phyloP scores from a whole-genome alignment of 164 flowering plant species.

The Dillenia turbinata region DNA sequence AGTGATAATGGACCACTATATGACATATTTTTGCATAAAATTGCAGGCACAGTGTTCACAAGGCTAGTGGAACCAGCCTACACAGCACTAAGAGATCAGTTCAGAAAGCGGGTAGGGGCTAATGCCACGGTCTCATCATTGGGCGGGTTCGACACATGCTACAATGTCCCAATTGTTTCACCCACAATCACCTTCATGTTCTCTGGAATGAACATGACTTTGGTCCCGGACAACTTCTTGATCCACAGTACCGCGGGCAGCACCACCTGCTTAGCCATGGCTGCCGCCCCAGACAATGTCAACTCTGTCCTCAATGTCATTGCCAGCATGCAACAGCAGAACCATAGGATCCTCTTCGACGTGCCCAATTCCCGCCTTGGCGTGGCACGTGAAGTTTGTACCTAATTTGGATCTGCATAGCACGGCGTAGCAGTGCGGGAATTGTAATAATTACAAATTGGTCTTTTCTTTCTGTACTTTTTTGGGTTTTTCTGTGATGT shows the following conservation, averaged over 20 bases:
- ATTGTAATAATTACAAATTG: too few species aligned
- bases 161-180: constrained; percentile 35
- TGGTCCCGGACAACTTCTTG: constrained; percentile 59
- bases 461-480: too few species aligned
- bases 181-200: constrained; percentile 66
- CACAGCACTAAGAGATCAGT: constrained; percentile 54
- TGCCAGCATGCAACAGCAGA: constrained; percentile 92
- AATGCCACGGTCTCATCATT: constrained; percentile 35
- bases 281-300: constrained; percentile 65
- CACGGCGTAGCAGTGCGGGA: too few species aligned
- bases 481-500: too few species aligned
- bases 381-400: constrained; percentile 69
- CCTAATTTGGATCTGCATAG: constrained; percentile 12
- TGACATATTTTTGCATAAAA: not conserved
- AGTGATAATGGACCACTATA: too few species aligned
- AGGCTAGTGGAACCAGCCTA: constrained; percentile 56
- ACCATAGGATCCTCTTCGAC: constrained; percentile 73
- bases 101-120: constrained; percentile 40
- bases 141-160: constrained; percentile 92
- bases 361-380: constrained; percentile 79
- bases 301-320: constrained; percentile 89
- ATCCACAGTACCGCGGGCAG: constrained; percentile 64
- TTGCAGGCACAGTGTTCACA: constrained; percentile 43
- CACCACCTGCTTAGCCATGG: constrained; percentile 72
- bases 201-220: constrained; percentile 65